Conservation (phyloP, 306 rosid genomes). For the Sicyos edulis region DNA sequence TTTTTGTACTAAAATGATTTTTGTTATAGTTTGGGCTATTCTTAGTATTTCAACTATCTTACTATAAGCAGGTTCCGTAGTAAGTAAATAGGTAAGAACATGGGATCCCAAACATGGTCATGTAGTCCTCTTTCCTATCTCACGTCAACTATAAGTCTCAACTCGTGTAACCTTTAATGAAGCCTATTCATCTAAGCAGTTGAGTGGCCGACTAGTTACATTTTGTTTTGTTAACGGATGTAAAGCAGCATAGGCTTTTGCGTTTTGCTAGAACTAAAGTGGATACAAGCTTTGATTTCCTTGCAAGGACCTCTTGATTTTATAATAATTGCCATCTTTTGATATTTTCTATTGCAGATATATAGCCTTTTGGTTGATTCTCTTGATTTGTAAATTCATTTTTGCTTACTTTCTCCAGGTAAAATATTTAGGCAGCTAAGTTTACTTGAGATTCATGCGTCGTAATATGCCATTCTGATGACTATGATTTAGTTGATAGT, state of each 20-base stretch:
- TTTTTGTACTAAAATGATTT: neutral
- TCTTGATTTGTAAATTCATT: conserved; percentile 72
- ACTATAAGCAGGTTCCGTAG: neutral
- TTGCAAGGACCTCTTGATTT: conserved; percentile 15
- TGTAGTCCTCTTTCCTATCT: neutral
- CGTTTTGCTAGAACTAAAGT: conserved; percentile 9
- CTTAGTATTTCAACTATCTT: neutral
- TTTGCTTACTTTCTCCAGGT: conserved; percentile 98
- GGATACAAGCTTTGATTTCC: conserved; percentile 14
- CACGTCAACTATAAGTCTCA: neutral
- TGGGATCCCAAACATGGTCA: neutral
- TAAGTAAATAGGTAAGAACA: neutral
- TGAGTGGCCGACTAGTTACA: neutral
- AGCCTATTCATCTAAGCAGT: neutral
- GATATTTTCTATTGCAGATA: conserved; percentile 45
- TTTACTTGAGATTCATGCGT: neutral
- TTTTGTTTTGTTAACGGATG: neutral
- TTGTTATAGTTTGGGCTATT: neutral
- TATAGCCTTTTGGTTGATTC: conserved; percentile 73
- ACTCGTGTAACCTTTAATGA: neutral
- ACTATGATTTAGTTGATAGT: conserved; percentile 12
- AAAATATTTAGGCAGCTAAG: conserved; percentile 22
- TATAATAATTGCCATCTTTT: conserved; percentile 10
- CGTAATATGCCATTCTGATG: conserved; percentile 1
- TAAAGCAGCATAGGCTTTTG: neutral